phyloP scores from a whole-genome alignment of 2,329 filamentous ascomycete genomes.

The Penicillium sp. region DNA sequence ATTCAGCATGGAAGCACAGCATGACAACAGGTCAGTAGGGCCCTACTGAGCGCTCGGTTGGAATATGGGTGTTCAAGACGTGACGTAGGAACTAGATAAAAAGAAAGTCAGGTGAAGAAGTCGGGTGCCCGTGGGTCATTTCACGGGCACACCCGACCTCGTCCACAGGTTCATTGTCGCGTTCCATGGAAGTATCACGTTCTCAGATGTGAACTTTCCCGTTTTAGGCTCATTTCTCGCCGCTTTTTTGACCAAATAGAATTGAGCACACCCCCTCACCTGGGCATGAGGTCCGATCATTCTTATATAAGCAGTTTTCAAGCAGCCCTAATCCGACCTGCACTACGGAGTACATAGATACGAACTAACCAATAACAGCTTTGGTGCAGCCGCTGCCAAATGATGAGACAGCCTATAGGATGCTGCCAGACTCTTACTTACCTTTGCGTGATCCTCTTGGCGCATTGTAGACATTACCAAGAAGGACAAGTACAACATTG shows the following conservation, averaged over 20 bases:
- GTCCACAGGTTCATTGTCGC: constrained; percentile 7
- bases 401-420: not conserved
- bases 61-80: not conserved
- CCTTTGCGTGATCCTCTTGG: not conserved
- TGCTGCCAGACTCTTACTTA: not conserved
- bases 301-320: not conserved
- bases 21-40: too few relatives aligned
- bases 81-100: not conserved
- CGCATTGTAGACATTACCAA: not conserved
- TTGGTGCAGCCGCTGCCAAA: not conserved
- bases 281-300: not conserved
- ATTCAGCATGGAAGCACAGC: too few relatives aligned
- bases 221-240: not conserved
- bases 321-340: not conserved
- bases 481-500: not conserved
- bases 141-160: constrained; percentile 14
- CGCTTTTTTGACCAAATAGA: not conserved
- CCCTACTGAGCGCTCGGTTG: too few relatives aligned
- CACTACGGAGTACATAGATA: not conserved
- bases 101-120: not conserved
- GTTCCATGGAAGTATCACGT: not conserved
- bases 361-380: not conserved
- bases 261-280: not conserved
- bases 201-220: not conserved
- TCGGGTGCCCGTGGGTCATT: constrained; percentile 12